Evolutionary conservation across 306 rosid species (phyloP), one percentile per base, ranked within the genome.

Genomic region (Crataegus laevigata): DNA sequence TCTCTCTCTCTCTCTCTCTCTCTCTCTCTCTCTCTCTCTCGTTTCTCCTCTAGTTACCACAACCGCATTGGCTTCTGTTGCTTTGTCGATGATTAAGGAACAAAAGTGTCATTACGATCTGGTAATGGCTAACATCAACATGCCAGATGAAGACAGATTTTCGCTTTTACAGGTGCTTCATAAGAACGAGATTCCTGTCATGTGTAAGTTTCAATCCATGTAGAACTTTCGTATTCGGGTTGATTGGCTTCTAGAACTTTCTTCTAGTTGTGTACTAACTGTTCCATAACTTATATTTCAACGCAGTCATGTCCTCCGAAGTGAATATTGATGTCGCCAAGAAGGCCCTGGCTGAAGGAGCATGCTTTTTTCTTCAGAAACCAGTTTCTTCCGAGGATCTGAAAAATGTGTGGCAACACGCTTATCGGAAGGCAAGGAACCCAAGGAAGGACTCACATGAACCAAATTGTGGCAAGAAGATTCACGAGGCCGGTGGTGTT

Each of bases 81-180:
- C 96, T 15, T 61, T 83, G 70, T 84, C 88, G 42, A 81, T 83
- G 81, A 78, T 88, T 58, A 18, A n/a, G n/a, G 45, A 80, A 38
- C 59, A 74, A 22, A 45, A 80, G 60, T 19, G 66, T 8, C 45
- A 1, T 11, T 90, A 81, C 78, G 67, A 83, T 68, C 77, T 88
- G 15, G 82, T 88, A 55, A 78, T 90, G 73, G 85, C 86, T 13
- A 80, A 83, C 73, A 75, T 59, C 2, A 69, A 75, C 68, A 75
- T 84, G 84, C 80, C 85, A 19, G 92, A 75, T 32, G 78, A 76
- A 71, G 77, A 70, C 68, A 4, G 24, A 17, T 40, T 59, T 64
- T 30, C 72, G 8, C 80, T 85, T 68, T 71, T 87, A 17, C 51
- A 24, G 8, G 6, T 42, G n/a, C 55, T 81, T 12, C 67, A 52